Conservation (phyloP, 768 basidiomycete species). For the Hericium erinaceus region DNA sequence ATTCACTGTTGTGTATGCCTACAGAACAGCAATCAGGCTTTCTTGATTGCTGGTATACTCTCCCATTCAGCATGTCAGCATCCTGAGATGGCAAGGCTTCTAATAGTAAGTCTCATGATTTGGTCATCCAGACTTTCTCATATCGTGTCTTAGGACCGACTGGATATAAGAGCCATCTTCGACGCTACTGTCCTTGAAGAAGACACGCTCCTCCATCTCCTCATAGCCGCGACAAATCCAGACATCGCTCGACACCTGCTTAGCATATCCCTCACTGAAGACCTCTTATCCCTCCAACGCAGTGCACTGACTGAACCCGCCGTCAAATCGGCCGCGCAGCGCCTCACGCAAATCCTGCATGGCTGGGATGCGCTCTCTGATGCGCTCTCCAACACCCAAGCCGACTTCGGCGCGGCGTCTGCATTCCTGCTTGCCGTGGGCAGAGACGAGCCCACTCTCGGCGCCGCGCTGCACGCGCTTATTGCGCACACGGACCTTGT, state of each 20-base stretch:
- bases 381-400: constrained; percentile 43
- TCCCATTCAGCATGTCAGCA: constrained; percentile 59
- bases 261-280: constrained; percentile 30
- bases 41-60: constrained; percentile 52
- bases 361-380: constrained; percentile 58
- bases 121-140: not conserved
- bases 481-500: constrained; percentile 46
- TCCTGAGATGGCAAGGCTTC: constrained; percentile 31
- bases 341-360: constrained; percentile 39
- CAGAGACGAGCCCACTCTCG: constrained; percentile 55
- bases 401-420: constrained; percentile 40
- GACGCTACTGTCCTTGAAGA: constrained; percentile 45
- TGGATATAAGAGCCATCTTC: constrained; percentile 48
- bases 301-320: constrained; percentile 30
- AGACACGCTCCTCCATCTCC: constrained; percentile 43
- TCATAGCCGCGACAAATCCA: constrained; percentile 56
- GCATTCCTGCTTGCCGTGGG: constrained; percentile 51
- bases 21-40: constrained; percentile 48
- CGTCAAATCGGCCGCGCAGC: constrained; percentile 35
- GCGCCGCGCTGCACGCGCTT: constrained; percentile 68
- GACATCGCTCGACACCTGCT: constrained; percentile 52
- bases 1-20: not conserved
- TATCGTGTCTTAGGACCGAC: constrained; percentile 34
- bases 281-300: constrained; percentile 29
- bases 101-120: constrained; percentile 32